These are phyloP conservation scores for Microbotryomycetes sp. DNA, from an alignment of 1,284 basidiomycete species.

Conservation along the genomic window DNA sequence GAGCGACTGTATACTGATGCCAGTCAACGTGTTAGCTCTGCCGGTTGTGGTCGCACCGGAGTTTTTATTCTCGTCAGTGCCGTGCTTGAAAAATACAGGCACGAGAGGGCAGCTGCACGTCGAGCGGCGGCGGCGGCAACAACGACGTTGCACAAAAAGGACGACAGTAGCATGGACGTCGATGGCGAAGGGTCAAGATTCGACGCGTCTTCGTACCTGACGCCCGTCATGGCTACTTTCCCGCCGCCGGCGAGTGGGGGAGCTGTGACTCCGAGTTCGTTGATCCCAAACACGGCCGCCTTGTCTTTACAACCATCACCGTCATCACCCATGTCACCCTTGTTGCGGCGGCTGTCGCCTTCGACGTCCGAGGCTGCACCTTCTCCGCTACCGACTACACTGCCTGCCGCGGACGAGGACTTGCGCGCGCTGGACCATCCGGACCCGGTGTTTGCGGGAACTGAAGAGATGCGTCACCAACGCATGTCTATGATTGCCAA, in stretches of 20 bases:
- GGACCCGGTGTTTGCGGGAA: slow-evolving; percentile 30
- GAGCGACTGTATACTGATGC: slow-evolving; percentile 46
- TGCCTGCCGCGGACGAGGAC: background rate
- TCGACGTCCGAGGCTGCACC: background rate
- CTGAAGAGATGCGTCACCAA: slow-evolving; percentile 36
- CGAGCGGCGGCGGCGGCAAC: background rate
- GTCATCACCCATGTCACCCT: background rate
- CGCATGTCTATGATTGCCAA: slow-evolving; percentile 40
- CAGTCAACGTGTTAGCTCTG: slow-evolving; percentile 60
- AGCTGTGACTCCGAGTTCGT: background rate
- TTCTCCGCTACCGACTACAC: background rate
- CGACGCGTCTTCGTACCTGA: too few relatives aligned
- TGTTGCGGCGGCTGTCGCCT: background rate
- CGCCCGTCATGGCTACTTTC: background rate
- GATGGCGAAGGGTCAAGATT: slow-evolving; percentile 1
- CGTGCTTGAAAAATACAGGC: slow-evolving; percentile 64
- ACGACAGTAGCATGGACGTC: slow-evolving; percentile 16
- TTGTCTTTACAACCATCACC: background rate
- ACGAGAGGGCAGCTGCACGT: slow-evolving; percentile 45
- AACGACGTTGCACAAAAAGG: background rate
- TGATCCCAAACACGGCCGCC: background rate
- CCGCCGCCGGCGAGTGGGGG: background rate
- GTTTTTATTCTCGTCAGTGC: slow-evolving; percentile 85
- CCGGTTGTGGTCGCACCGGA: slow-evolving; percentile 84
- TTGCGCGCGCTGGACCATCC: slow-evolving; percentile 7